phyloP scores from a whole-genome alignment of 2,329 filamentous ascomycete species.

The Huntiella bhutanensis region DNA sequence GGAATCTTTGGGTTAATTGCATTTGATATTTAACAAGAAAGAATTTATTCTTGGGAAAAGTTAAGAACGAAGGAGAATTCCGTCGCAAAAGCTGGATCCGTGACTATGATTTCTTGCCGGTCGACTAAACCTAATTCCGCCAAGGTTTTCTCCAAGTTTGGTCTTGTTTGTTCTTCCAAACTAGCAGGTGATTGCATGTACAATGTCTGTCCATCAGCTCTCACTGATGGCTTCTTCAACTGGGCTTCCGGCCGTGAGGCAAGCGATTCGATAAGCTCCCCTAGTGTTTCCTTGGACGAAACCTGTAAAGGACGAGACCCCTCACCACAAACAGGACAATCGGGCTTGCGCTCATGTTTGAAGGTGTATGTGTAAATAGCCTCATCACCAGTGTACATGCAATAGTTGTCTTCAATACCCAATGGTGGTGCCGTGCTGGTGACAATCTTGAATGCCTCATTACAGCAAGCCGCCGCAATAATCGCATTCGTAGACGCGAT shows the following conservation, averaged over 20 bases:
- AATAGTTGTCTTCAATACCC: conserved; percentile 71
- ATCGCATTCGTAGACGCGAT: conserved; percentile 97
- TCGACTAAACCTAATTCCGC: conserved; percentile 51
- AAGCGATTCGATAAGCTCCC: conserved; percentile 70
- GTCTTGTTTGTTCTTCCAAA: conserved; percentile 66
- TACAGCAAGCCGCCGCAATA: conserved; percentile 86
- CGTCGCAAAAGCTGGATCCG: conserved; percentile 72
- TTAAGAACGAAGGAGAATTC: conserved; percentile 40
- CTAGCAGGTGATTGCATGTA: conserved; percentile 76
- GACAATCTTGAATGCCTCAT: conserved; percentile 88
- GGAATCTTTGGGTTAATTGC: not conserved
- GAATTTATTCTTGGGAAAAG: conserved; percentile 20
- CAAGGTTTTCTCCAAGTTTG: conserved; percentile 65
- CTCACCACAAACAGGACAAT: conserved; percentile 87
- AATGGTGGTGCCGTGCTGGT: conserved; percentile 66
- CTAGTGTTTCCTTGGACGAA: conserved; percentile 51
- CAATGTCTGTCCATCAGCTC: conserved; percentile 60
- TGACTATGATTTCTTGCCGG: conserved; percentile 80
- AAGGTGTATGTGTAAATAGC: conserved; percentile 96
- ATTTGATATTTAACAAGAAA: not conserved
- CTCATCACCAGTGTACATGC: conserved; percentile 98
- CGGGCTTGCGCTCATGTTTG: conserved; percentile 78
- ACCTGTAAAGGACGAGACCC: conserved; percentile 57
- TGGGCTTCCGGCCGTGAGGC: conserved; percentile 74
- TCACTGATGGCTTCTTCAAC: conserved; percentile 79